Base-by-base conservation (phyloP, 2,329 filamentous ascomycete species). In the Verticillium zaregamsianum region DNA sequence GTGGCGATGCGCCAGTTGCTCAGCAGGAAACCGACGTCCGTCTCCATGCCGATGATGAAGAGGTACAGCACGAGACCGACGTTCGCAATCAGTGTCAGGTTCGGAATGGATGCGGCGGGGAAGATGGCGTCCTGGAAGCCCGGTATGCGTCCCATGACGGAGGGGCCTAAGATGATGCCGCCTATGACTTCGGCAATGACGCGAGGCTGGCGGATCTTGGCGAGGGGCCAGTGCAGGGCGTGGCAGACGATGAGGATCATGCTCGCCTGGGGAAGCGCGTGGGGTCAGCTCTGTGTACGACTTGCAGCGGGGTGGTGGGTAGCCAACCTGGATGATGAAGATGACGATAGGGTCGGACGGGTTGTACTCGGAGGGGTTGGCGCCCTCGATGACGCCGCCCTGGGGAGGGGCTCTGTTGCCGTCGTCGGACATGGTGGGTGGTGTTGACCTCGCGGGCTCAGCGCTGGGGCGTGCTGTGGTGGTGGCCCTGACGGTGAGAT, bases 31-130 rank as follows among this genome's bases (percentile, higher is more conserved):
- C 90, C 84, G 54, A 96, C 79, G 70, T 97, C 91, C 57, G 93
- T 92, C 77, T 97, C 93, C 3, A 97, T 81, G 2, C 92, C 93
- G 28, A 96, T 92, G 63, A 96, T 81, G 76, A 97, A 97, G 37
- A 97, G 79, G 73, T 95, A 96, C 6, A 97, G 81, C 14, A 96
- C 85, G 60, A 97, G 79, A 6, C 93, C 93, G 4, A 97, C 76
- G 68, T 95, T 96, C 45, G 93, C 92, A 52, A 92, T 90, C 59
- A 93, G 83, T 68, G 79, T 88, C 59, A 97, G 80, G 58, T 89
- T 86, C 2, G 91, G 88, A 75, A 96, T 90, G 2, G 91, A 93
- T 0, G 78, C 84, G 0, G 78, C 71, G 0, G 93, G 92, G 70
- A 97, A 97, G 67, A 96, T 94, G 66, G 89, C 81, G 1, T 80